Evolutionary conservation across 164 flowering plant genomes (phyloP).

Genomic region (Magnolia changhungtana): DNA sequence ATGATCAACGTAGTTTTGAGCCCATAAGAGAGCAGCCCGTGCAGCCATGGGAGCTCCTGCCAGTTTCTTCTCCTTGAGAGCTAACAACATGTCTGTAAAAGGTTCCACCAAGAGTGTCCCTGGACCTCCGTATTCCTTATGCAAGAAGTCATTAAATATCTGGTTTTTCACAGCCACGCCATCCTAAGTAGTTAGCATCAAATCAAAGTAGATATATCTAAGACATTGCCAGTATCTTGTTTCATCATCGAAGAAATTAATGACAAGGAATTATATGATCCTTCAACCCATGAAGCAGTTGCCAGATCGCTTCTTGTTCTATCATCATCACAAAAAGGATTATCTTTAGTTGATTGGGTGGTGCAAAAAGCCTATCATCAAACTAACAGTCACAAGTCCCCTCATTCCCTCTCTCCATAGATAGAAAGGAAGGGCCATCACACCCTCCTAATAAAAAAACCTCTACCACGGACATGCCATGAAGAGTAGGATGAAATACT

Average conservation of each 20-base stretch:
- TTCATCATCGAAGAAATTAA: not conserved
- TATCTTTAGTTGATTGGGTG: no score
- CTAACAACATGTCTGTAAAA: conserved; percentile 71
- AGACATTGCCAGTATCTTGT: not conserved
- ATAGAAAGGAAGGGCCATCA: no score
- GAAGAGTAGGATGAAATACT: no score
- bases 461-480: no score
- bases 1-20: conserved; percentile 64
- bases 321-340: no score
- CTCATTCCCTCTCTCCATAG: no score
- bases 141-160: conserved; percentile 66
- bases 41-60: conserved; percentile 73
- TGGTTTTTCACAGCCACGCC: conserved; percentile 24
- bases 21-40: conserved; percentile 70
- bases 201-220: not conserved
- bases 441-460: no score
- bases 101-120: conserved; percentile 83
- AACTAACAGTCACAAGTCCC: no score
- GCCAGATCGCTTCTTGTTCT: no score
- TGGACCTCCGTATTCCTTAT: conserved; percentile 67
- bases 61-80: conserved; percentile 58
- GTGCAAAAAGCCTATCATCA: no score
- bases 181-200: not conserved
- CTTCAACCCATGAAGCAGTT: no score
- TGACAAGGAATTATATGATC: no score